Conservation (phyloP, 768 basidiomycete species). For the Tubosaeta sp. region DNA sequence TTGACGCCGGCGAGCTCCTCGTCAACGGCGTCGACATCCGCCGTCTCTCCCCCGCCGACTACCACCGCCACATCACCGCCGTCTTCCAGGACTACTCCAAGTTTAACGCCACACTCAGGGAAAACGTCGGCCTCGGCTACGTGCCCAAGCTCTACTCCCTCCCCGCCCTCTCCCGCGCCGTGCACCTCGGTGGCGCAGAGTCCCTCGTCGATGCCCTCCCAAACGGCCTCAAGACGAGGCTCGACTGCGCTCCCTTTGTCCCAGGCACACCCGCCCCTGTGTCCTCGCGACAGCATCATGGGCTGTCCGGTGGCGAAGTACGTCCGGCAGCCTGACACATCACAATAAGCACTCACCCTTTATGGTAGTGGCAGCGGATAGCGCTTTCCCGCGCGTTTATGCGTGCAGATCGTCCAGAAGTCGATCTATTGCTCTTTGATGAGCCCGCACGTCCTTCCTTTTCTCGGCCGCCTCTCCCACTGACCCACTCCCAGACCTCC, state of each 20-base stretch:
- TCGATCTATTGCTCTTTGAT: slow-evolving; percentile 80
- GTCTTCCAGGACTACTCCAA: slow-evolving; percentile 86
- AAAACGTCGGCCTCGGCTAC: slow-evolving; percentile 84
- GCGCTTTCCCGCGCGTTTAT: slow-evolving; percentile 86
- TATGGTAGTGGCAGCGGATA: slow-evolving; percentile 75
- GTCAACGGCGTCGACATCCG: slow-evolving; percentile 72
- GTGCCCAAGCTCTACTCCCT: slow-evolving; percentile 58
- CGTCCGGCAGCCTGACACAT: slow-evolving; percentile 21
- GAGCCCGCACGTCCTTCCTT: slow-evolving; percentile 54
- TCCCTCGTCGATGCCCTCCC: slow-evolving; percentile 62
- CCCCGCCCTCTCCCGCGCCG: slow-evolving; percentile 57
- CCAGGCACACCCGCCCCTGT: slow-evolving; percentile 29
- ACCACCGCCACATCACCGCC: slow-evolving; percentile 71
- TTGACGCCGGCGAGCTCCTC: slow-evolving; percentile 61
- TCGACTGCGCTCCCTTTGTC: slow-evolving; percentile 62
- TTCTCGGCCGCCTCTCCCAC: background rate
- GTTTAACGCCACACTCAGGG: slow-evolving; percentile 70
- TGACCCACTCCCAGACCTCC: slow-evolving; percentile 51
- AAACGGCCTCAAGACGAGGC: slow-evolving; percentile 65
- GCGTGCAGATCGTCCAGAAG: slow-evolving; percentile 68
- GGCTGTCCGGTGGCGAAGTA: slow-evolving; percentile 84
- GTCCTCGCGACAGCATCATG: slow-evolving; percentile 46
- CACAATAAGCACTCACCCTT: slow-evolving; percentile 5
- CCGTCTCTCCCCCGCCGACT: slow-evolving; percentile 59
- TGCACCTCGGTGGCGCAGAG: slow-evolving; percentile 69